Conservation (phyloP, 2,329 filamentous ascomycete genomes). For the Aspergillus ochraceus region DNA sequence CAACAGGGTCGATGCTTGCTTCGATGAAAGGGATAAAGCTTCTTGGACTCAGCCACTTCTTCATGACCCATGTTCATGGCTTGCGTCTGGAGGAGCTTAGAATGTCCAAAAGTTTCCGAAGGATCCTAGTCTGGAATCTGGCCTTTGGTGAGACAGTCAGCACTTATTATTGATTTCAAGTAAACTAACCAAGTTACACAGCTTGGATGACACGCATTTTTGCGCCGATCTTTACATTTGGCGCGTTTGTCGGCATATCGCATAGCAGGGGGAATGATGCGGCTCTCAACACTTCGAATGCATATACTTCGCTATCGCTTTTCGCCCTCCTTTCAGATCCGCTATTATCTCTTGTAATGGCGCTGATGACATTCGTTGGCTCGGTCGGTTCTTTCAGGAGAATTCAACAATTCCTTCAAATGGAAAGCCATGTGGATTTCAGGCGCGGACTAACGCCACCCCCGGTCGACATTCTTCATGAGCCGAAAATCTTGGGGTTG, state of each 20-base stretch:
- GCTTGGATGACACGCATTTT: conserved; percentile 43
- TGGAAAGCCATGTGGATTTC: conserved; percentile 30
- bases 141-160: conserved; percentile 30
- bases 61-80: conserved; percentile 40
- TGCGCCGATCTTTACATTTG: conserved; percentile 48
- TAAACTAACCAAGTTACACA: conserved; percentile 12
- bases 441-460: conserved; percentile 12
- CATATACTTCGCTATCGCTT: conserved; percentile 50
- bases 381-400: conserved; percentile 48
- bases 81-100: conserved; percentile 43
- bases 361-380: conserved; percentile 45
- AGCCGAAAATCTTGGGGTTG: conserved; percentile 19
- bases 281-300: conserved; percentile 41
- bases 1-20: conserved; percentile 49
- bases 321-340: conserved; percentile 50
- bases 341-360: conserved; percentile 47
- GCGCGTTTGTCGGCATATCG: conserved; percentile 44
- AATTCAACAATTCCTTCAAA: conserved; percentile 48
- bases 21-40: conserved; percentile 56
- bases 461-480: neutral
- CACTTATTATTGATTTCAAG: neutral
- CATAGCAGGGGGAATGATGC: conserved; percentile 30
- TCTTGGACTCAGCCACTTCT: conserved; percentile 45
- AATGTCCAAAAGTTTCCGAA: conserved; percentile 43
- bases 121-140: conserved; percentile 44